Evolutionary conservation across 1,284 basidiomycete species (phyloP), one percentile per base, ranked within the genome.

Genomic region (Leucoagaricus sp.): DNA sequence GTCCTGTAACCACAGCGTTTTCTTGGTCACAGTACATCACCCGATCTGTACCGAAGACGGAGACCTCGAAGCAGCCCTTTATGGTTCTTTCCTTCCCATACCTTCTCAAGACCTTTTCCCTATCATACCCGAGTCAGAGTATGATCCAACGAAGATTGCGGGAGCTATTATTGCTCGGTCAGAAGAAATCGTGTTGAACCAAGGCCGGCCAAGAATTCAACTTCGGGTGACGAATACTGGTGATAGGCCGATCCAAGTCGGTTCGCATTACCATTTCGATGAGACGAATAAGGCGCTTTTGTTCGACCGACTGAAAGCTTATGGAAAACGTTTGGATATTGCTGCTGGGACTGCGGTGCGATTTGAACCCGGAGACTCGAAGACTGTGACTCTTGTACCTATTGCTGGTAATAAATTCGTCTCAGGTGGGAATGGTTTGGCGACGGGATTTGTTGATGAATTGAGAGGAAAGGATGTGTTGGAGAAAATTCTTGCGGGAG

Each of bases 211-310:
- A 58, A 81, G 92, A 23, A 77, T 95, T 60, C 75, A 75, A 58
- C 71, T 99, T 49, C 80, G 81, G 36, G 94, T 99, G 38, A 93
- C 89, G 31, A 99, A 99, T 74, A 91, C 86, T 38, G 96, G 96
- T 0, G 96, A 98, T 70, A 80, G 96, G 23, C 96, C 96, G 3
- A 89, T 99, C 57, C 96, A 98, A 79, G 91, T 96, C 52, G 94
- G 94, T 3, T 96, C 94, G 1, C 94, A 99, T 70, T 99, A 95
- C 70, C 91, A 88, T 58, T 97, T 99, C 74, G 81, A 91, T 61
- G 96, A 98, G 74, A 91, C 91, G 13, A 99, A 99, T 73, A 74
- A 84, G 1, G 77, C 83, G 0, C 82, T 99, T 6, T 76, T 78
- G 2, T 98, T 99, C 65, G 94, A 98, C 72, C 87, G 97, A 13